Evolutionary conservation across 2,329 filamentous ascomycete genomes (phyloP).

Genomic region (Didymella keratinophila): DNA sequence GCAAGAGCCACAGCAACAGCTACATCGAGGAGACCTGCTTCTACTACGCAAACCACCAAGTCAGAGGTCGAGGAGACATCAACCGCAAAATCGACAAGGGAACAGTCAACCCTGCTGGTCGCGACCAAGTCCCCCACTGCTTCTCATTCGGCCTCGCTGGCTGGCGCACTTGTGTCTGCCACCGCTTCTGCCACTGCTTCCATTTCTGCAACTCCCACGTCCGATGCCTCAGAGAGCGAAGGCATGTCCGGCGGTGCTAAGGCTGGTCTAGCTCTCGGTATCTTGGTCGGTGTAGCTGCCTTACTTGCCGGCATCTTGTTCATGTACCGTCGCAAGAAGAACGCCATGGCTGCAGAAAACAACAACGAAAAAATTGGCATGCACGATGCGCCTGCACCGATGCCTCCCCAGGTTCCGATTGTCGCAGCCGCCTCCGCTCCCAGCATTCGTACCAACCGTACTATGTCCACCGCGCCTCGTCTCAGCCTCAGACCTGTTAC

Average conservation of each 20-base stretch:
- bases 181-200: slow-evolving; percentile 37
- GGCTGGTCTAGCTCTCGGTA: slow-evolving; percentile 85
- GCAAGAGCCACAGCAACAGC: slow-evolving; percentile 23
- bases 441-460: slow-evolving; percentile 54
- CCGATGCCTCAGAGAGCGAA: slow-evolving; percentile 29
- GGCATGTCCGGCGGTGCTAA: slow-evolving; percentile 64
- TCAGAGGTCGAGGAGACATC: slow-evolving; percentile 29
- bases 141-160: slow-evolving; percentile 23
- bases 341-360: slow-evolving; percentile 57
- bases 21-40: slow-evolving; percentile 31
- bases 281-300: slow-evolving; percentile 72
- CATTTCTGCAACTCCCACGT: slow-evolving; percentile 36
- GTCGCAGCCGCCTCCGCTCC: slow-evolving; percentile 33
- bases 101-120: slow-evolving; percentile 35
- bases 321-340: slow-evolving; percentile 76
- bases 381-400: slow-evolving; percentile 39
- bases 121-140: slow-evolving; percentile 40
- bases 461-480: slow-evolving; percentile 71
- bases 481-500: slow-evolving; percentile 86
- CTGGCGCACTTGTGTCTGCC: slow-evolving; percentile 24
- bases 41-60: slow-evolving; percentile 24
- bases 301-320: slow-evolving; percentile 75
- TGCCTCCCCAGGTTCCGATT: slow-evolving; percentile 34
- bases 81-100: slow-evolving; percentile 26
- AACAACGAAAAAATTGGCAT: slow-evolving; percentile 54